These are phyloP conservation scores for Incumbomyces lentus DNA, from an alignment of 2,329 filamentous ascomycete species.

Conservation along the genomic window DNA sequence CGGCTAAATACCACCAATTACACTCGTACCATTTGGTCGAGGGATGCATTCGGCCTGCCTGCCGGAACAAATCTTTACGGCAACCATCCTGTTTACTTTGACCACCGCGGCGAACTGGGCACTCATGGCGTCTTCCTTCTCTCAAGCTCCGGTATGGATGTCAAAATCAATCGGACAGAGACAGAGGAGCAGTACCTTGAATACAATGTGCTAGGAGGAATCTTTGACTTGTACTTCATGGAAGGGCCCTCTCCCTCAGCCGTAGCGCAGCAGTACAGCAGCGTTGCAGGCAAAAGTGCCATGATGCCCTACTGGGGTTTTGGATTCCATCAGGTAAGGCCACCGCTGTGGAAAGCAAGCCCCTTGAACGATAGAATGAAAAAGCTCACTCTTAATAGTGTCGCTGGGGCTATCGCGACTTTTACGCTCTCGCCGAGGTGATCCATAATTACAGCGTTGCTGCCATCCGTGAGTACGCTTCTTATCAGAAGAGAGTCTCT, in stretches of 20 bases:
- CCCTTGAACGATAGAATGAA: conserved; percentile 37
- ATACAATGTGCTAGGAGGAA: conserved; percentile 60
- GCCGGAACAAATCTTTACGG: conserved; percentile 55
- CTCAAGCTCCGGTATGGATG: conserved; percentile 64
- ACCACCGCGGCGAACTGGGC: conserved; percentile 46
- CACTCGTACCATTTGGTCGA: conserved; percentile 53
- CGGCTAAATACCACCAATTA: conserved; percentile 55
- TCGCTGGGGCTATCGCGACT: conserved; percentile 49
- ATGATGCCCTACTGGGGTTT: conserved; percentile 58
- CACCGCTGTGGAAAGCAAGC: conserved; percentile 29
- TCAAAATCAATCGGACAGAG: conserved; percentile 53
- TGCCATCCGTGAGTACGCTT: background rate
- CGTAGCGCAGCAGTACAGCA: conserved; percentile 44
- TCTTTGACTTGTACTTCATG: conserved; percentile 56
- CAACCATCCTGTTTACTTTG: conserved; percentile 58
- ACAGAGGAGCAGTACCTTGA: conserved; percentile 53
- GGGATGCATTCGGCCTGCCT: conserved; percentile 51
- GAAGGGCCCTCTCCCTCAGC: conserved; percentile 43
- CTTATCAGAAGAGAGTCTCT: background rate
- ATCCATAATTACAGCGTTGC: conserved; percentile 30
- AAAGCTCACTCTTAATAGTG: conserved; percentile 27
- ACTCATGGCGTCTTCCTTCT: conserved; percentile 59
- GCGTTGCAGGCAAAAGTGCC: conserved; percentile 36
- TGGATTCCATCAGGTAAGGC: conserved; percentile 44
- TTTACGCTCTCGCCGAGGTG: conserved; percentile 31